Base-by-base conservation (phyloP, 2,329 filamentous ascomycete genomes). In the Cladophialophora carrionii region DNA sequence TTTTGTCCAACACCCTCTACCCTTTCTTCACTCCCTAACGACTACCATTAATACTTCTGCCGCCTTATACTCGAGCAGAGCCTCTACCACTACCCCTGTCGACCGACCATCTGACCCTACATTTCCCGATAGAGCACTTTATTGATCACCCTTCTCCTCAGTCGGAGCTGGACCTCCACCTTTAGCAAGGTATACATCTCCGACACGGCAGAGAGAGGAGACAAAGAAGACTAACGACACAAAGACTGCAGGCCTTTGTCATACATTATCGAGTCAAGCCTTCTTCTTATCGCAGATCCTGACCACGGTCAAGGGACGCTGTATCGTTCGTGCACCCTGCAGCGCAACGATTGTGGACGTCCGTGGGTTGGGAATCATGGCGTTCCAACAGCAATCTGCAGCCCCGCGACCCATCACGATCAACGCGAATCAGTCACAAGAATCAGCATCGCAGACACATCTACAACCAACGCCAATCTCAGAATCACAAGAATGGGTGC, bases 401-500 rank as follows among this genome's bases (percentile, higher is more conserved):
- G 68, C 63, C 1, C 66, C 64, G 10, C 68, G 68, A 31, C 66
- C 63, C 10, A 66, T 70, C 57, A 46, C 58, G 54, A 52, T 64
- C 62, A 70, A 66, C 59, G 53, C 57, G 24, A 49, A 56, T 32
- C 63, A 57, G 48, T 64, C 67, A 29, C 64, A 64, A 63, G 64
- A 67, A 3, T 64, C 69, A 14, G 55, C 66, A 31, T 63, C 60
- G 41, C 57, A 65, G 77, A 80, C 62, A 26, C 64, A 64, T 26
- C 26, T 51, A 43, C 61, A 63, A 43, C 65, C 64, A 14, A 51
- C 65, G 22, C 52, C 62, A 29, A 51, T 70, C 17, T 87, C 90
- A 67, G 89, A 93, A 70, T 89, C 91, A 12, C 90, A 95, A 77
- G 94, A 96, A 85, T 99, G 95, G 95, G 90, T 98, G 61, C 87